Evolutionary conservation across 1,284 basidiomycete species (phyloP), one percentile per base, ranked within the genome.

Genomic region (Cutaneotrichosporon sp.): DNA sequence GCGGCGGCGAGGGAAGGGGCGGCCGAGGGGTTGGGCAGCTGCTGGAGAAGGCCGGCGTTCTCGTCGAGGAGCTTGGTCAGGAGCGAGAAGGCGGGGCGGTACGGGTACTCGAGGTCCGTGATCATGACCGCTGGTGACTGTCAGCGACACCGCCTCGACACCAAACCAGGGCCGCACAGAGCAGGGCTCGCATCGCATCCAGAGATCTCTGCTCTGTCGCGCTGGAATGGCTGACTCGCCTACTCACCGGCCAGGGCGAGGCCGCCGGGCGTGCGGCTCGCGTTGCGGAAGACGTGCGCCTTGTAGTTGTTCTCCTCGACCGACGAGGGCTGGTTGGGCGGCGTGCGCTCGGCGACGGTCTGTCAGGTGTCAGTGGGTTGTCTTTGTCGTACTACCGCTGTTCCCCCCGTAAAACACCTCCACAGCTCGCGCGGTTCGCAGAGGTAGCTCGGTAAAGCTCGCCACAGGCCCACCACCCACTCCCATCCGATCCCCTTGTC

Each of bases 41-140:
- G 53, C 84, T 85, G 82, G 86, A 91, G 53, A 80, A 87, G 72
- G 60, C 88, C 82, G 8, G 87, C 85, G 75, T 97, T 97, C 66
- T 99, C 95, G 70, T 99, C 97, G 24, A 99, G 85, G 24, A 97
- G 79, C 82, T 98, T 99, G 68, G 92, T 89, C 62, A 99, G 84
- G 45, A 99, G 85, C 6, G 94, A 95, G 83, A 97, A 99, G 3
- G 95, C 95, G 10, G 95, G 92, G 59, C 97, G 89, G 59, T 92
- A 90, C 53, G 95, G 97, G 81, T 99, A 99, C 76, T 99, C 95
- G 57, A 90, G 85, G 81, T 98, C 95, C 43, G 93, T 90, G 72
- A 99, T 90, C 74, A 98, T 87, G 63, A 98, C 91, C 54, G 87
- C 95, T 89, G 78, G 52, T 4, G 7, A n/a, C n/a, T 14, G 56